Base-by-base conservation (phyloP, 2,329 filamentous ascomycete species). In the Penicillium digitatum region DNA sequence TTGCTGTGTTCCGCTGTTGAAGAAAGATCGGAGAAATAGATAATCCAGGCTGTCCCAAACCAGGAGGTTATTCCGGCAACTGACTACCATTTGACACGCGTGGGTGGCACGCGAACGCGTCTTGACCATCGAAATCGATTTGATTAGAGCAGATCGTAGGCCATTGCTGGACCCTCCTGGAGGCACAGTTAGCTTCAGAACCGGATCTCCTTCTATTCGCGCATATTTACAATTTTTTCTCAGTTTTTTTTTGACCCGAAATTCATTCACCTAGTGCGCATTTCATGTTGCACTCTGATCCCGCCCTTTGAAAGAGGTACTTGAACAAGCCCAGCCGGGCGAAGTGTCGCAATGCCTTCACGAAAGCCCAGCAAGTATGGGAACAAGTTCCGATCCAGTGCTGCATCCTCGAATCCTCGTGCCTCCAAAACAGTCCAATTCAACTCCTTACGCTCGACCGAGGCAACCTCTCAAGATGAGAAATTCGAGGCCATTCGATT, bases 401-500 rank as follows among this genome's bases (percentile, higher is more conserved):
- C 72, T 43, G 66, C 76, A 39, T 74, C 74, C 6, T 77, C 72
- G 50, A 74, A 74, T 22, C 79, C 81, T 47, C 79, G 79, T 52
- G 82, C 82, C 66, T 80, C 85, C 26, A 89, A 89, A 68, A 95
- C 90, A 5, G 89, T 97, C 62, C 86, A 93, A 54, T 85, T 89
- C 32, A 87, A 87, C 8, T 84, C 86, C 26, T 77, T 88, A 46
- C 81, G 88, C 40, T 84, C 88, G 53, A 86, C 85, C 52, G 95
- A 99, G 78, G 87, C 84, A 49, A 97, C 91, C 1, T 95, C 92
- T 8, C 86, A 90, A 66, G 90, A 96, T 79, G 94, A 99, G 75
- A 95, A 90, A 74, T 85, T 90, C 76, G 92, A 99, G 76, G 87
- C 90, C 35, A 87, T 86, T 44, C 85, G 86, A 53, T 83, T 96